phyloP scores from a whole-genome alignment of 2,329 filamentous ascomycete genomes.

The Aspergillus ibericus region DNA sequence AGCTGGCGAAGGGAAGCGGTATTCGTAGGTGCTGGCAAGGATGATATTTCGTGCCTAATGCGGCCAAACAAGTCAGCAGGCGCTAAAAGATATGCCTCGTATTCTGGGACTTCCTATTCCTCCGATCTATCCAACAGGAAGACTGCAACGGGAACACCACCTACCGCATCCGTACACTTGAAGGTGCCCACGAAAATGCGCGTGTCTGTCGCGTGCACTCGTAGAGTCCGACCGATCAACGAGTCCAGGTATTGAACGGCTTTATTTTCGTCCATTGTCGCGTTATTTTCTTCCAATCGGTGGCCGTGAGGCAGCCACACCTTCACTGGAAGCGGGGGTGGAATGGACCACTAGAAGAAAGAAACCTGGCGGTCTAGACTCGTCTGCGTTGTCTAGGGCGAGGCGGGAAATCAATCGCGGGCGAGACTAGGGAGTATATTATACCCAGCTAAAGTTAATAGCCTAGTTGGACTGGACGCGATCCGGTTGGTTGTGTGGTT shows the following conservation, averaged over 20 bases:
- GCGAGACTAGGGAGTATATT: slow-evolving; percentile 1
- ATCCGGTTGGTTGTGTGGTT: slow-evolving; percentile 3
- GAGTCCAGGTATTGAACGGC: slow-evolving; percentile 49
- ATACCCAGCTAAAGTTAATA: slow-evolving; percentile 1
- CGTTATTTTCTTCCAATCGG: slow-evolving; percentile 17
- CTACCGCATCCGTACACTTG: slow-evolving; percentile 90
- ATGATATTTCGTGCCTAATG: slow-evolving; percentile 82
- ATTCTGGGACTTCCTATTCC: slow-evolving; percentile 6
- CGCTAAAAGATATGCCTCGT: slow-evolving; percentile 1
- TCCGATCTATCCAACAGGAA: slow-evolving; percentile 3
- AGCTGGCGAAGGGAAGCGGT: slow-evolving; percentile 68
- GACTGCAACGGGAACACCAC: slow-evolving; percentile 30
- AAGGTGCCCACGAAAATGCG: slow-evolving; percentile 88
- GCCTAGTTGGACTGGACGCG: neutral
- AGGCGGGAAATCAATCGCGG: neutral
- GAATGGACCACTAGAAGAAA: slow-evolving; percentile 10
- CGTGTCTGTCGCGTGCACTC: slow-evolving; percentile 76
- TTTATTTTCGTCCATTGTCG: slow-evolving; percentile 38
- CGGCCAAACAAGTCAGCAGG: slow-evolving; percentile 16
- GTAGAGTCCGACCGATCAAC: slow-evolving; percentile 75
- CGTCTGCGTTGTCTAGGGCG: slow-evolving; percentile 5
- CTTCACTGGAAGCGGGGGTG: neutral
- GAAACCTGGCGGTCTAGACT: slow-evolving; percentile 9
- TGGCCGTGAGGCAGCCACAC: neutral
- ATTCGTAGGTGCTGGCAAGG: slow-evolving; percentile 82